Evolutionary conservation across 371 early-diverging fungal genomes (phyloP), one percentile per base, ranked within the genome.

Genomic region (Syncephalastrum sp.): DNA sequence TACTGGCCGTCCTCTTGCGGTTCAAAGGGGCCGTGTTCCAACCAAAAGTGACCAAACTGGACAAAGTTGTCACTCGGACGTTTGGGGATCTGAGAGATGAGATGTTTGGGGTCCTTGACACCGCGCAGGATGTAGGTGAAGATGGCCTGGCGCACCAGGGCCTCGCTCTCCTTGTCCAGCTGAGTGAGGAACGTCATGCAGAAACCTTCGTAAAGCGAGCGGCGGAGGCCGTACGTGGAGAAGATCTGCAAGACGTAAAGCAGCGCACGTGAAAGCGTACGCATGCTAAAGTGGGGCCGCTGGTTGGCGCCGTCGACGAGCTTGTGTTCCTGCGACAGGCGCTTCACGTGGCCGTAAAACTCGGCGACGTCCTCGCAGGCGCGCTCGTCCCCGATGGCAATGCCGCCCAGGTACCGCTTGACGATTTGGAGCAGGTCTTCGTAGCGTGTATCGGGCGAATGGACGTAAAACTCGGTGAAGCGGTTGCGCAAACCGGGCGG

Each of bases 151-250:
- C 68, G 70, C 68, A 94, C 74, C 25, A 80, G 49, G 7, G 57
- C 61, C 61, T 88, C 85, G 50, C 92, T 87, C n/a, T 86, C 86
- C 41, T 81, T 77, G 61, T 87, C 87, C 45, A 97, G 83, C 52
- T 91, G 93, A 14, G 99, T 98, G 56, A 90, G 73, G 72, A 99
- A 98, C 0, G 96, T 95, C 95, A 99, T 94, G 50, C 79, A 86
- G 56, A 93, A 86, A 1, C 96, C 98, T 73, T 99, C 98, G 64
- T 90, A 95, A 14, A 99, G 75, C 7, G 93, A 85, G 24, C 94
- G 82, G 16, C 88, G 72, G 25, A 93, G 57, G 7, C 92, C 91
- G 68, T 91, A 97, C 0, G 82, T 85, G 3, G 82, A 67, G 14
- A 85, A 83, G 41, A 89, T 85, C 54, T 88, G 85, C 24, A 80